Conservation (phyloP, 306 rosid genomes). For the Trifolium dubium region DNA sequence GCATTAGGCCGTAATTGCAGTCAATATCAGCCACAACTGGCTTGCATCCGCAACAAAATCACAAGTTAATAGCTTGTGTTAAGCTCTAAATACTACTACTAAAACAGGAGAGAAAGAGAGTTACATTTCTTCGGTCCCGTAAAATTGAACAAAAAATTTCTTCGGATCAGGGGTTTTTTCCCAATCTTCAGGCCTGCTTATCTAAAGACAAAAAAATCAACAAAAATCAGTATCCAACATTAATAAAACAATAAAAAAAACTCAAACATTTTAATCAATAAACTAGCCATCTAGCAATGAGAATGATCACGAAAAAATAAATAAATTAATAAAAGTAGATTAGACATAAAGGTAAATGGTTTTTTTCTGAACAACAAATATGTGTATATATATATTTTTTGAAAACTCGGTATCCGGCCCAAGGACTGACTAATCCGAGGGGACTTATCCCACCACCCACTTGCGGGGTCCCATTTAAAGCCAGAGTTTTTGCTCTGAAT, state of each 20-base stretch:
- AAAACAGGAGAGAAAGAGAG: constrained; percentile 18
- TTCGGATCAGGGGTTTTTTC: constrained; percentile 75
- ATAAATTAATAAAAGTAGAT: background rate
- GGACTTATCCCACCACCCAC: too few species aligned
- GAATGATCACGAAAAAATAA: constrained; percentile 15
- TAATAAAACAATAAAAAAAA: constrained; percentile 34
- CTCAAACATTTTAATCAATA: background rate
- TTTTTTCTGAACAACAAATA: too few species aligned
- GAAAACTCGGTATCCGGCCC: too few species aligned
- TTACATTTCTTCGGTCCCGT: constrained; percentile 89
- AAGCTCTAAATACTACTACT: constrained; percentile 18
- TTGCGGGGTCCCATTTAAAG: too few species aligned
- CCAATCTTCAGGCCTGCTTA: constrained; percentile 93
- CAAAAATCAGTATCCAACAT: constrained; percentile 30
- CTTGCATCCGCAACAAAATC: background rate
- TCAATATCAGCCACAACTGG: constrained; percentile 4
- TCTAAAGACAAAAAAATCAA: constrained; percentile 60
- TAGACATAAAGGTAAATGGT: background rate
- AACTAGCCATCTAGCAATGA: constrained; percentile 4
- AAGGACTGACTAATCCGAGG: too few species aligned
- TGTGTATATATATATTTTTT: too few species aligned
- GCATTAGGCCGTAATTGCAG: background rate
- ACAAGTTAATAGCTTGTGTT: background rate
- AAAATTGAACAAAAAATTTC: constrained; percentile 83
- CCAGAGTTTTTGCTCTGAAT: too few species aligned